phyloP scores from a whole-genome alignment of 2,329 filamentous ascomycete species.

The Fusarium abutilonis region DNA sequence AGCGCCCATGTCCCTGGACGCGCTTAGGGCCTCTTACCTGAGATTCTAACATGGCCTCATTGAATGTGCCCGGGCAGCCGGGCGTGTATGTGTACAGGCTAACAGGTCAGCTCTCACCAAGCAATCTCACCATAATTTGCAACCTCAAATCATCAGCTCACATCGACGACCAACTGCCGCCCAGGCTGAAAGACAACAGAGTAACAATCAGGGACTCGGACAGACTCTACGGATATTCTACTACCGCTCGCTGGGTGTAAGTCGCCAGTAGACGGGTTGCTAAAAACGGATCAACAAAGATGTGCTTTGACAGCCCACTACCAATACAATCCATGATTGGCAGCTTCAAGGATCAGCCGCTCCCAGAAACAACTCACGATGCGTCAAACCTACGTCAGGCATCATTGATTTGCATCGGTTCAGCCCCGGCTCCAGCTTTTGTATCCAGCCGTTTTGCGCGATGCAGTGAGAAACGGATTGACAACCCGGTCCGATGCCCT shows the following conservation, averaged over 20 bases:
- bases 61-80: no score
- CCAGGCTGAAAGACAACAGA: not conserved
- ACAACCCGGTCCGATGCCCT: not conserved
- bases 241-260: conserved; percentile 10
- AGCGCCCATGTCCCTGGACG: conserved; percentile 18
- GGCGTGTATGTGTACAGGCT: no score
- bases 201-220: conserved; percentile 12
- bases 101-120: not conserved
- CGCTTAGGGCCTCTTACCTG: conserved; percentile 24
- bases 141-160: conserved; percentile 12
- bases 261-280: conserved; percentile 12
- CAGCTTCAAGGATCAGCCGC: conserved; percentile 20
- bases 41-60: conserved; percentile 21
- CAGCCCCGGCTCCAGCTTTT: not conserved
- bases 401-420: not conserved
- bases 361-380: conserved; percentile 34
- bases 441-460: no score
- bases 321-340: conserved; percentile 23
- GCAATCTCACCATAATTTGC: not conserved
- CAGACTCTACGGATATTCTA: not conserved
- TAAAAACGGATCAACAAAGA: conserved; percentile 36
- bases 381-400: conserved; percentile 37
- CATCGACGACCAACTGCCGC: not conserved
- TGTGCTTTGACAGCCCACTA: conserved; percentile 5
- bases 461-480: not conserved